phyloP scores from a whole-genome alignment of 2,329 filamentous ascomycete genomes.

The Venturia effusa region DNA sequence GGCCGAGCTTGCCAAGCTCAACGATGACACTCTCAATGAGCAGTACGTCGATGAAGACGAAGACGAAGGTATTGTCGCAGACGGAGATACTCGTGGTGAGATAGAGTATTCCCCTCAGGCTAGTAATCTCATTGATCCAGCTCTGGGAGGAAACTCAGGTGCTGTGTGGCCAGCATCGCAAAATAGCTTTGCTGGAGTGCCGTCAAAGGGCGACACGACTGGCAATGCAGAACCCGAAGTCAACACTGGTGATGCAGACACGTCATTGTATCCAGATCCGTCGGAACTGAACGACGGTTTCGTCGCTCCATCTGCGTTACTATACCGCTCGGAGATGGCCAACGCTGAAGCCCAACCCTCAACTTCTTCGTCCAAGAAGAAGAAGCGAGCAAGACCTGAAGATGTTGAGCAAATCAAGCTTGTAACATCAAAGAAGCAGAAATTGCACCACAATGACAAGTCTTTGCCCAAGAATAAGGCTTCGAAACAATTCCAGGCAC shows the following conservation, averaged over 20 bases:
- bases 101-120: constrained; percentile 31
- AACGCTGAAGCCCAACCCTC: constrained; percentile 16
- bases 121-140: constrained; percentile 24
- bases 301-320: constrained; percentile 10
- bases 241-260: neutral
- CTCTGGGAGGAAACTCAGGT: constrained; percentile 14
- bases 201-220: neutral
- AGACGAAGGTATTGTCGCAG: constrained; percentile 6
- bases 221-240: no score
- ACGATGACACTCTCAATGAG: constrained; percentile 34
- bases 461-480: constrained; percentile 28
- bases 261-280: constrained; percentile 2
- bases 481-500: constrained; percentile 36
- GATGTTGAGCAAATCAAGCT: constrained; percentile 19
- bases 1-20: constrained; percentile 40
- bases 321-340: neutral
- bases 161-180: neutral
- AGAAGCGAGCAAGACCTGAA: constrained; percentile 22
- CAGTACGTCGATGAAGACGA: constrained; percentile 32
- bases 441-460: constrained; percentile 17
- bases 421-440: constrained; percentile 17
- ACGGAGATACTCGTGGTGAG: constrained; percentile 22
- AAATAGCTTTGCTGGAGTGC: neutral
- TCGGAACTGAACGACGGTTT: constrained; percentile 12
- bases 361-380: constrained; percentile 19